phyloP scores from a whole-genome alignment of 495 filamentous ascomycete genomes.

The Clavariopsis aquatica region DNA sequence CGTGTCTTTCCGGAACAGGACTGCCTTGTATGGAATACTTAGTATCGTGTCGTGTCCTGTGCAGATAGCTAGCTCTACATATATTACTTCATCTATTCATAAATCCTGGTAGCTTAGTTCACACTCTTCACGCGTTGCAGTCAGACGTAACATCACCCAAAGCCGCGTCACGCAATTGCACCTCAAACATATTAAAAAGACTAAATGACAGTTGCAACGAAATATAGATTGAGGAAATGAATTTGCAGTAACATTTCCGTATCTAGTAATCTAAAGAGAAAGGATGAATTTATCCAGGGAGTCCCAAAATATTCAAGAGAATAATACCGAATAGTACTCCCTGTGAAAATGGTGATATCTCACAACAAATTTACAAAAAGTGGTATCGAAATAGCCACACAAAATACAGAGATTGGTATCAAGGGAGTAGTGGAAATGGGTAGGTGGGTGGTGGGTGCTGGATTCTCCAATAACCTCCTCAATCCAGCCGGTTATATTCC shows the following conservation, averaged over 20 bases:
- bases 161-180: conserved; percentile 16
- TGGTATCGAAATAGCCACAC: not conserved
- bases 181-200: not conserved
- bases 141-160: conserved; percentile 7
- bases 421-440: too few species aligned
- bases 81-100: not conserved
- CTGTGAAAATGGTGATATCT: not conserved
- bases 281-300: conserved; percentile 22
- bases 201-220: conserved; percentile 23
- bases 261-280: conserved; percentile 9
- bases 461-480: too few species aligned
- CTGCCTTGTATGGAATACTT: not conserved
- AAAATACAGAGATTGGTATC: too few species aligned
- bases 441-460: too few species aligned
- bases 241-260: conserved; percentile 3
- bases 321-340: not conserved
- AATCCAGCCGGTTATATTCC: not conserved
- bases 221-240: conserved; percentile 1
- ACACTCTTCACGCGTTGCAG: conserved; percentile 15
- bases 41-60: not conserved
- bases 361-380: not conserved
- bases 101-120: not conserved
- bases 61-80: not conserved
- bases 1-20: not conserved
- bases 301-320: not conserved